Conservation (phyloP, 345 rosid genomes). For the Gossypium longicalyx region DNA sequence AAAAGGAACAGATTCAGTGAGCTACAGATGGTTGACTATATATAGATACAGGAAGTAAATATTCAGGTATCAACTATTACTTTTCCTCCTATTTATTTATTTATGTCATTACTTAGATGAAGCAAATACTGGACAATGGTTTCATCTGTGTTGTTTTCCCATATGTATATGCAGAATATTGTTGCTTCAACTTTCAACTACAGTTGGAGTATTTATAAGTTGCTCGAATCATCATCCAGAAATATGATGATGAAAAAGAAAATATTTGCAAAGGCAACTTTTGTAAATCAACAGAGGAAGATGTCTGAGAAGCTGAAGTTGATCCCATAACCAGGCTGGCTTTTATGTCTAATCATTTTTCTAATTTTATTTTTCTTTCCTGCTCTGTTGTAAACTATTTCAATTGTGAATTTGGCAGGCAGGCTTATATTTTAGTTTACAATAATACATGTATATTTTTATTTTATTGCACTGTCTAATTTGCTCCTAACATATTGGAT, state of each 20-base stretch:
- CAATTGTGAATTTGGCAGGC: too few relatives aligned
- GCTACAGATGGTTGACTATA: constrained; percentile 52
- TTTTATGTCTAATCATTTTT: background rate
- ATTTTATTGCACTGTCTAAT: too few relatives aligned
- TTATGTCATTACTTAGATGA: too few relatives aligned
- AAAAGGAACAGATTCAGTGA: constrained; percentile 38
- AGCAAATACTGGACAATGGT: too few relatives aligned
- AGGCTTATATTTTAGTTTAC: too few relatives aligned
- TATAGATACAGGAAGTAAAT: constrained; percentile 23
- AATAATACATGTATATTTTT: too few relatives aligned
- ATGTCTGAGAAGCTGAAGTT: background rate
- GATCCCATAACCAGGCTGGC: background rate
- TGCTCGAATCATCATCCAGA: background rate
- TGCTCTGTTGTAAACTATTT: background rate
- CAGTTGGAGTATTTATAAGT: background rate
- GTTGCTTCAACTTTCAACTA: background rate
- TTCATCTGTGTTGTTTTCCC: background rate
- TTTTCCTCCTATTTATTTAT: background rate
- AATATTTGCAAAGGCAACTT: background rate
- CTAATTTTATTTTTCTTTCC: background rate
- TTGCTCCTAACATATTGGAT: too few relatives aligned
- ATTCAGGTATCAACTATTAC: constrained; percentile 17
- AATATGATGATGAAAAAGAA: too few relatives aligned
- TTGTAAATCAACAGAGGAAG: background rate
- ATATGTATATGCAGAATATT: background rate